Conservation (phyloP, 1,284 basidiomycete species). For the Melampsora allii-populina region DNA sequence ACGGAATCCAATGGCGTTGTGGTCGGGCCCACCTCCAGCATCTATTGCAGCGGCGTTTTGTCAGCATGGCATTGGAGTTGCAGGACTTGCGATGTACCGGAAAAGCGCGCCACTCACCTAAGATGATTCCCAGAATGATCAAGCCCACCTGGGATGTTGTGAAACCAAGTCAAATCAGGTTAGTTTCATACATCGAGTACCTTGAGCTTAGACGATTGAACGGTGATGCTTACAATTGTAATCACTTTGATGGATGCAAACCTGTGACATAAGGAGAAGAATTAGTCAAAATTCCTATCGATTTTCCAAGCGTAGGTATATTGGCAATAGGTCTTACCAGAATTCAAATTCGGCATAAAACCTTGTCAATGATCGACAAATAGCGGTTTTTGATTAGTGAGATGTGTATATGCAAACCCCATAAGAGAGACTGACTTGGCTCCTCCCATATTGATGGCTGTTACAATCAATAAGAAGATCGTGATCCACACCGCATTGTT, state of each 20-base stretch:
- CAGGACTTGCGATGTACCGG: not conserved
- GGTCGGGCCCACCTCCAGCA: constrained; percentile 35
- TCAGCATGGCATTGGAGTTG: not conserved
- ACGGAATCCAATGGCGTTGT: constrained; percentile 47
- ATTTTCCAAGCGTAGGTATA: not conserved
- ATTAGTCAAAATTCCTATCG: not conserved
- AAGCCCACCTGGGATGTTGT: constrained; percentile 18
- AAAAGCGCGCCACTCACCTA: constrained; percentile 1
- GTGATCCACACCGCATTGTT: constrained; percentile 56
- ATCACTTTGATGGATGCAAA: constrained; percentile 70
- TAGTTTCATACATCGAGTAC: not conserved
- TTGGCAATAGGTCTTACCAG: not conserved
- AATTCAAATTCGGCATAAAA: constrained; percentile 42
- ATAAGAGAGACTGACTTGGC: constrained; percentile 47
- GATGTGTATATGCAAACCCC: constrained; percentile 5
- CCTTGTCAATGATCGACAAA: not conserved
- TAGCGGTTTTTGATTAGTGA: not conserved
- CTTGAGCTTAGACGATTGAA: not conserved
- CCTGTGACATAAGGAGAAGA: constrained; percentile 50
- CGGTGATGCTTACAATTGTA: constrained; percentile 57
- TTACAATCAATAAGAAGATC: constrained; percentile 54
- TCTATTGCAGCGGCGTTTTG: not conserved
- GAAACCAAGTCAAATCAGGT: constrained; percentile 23
- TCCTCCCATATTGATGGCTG: constrained; percentile 56
- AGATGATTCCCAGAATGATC: constrained; percentile 33